Percentiles rank a stretch among this genome's conserved stretches.
Conservation (phyloP, 345 rosid genomes). For the Eucalyptus tenuipes region DNA sequence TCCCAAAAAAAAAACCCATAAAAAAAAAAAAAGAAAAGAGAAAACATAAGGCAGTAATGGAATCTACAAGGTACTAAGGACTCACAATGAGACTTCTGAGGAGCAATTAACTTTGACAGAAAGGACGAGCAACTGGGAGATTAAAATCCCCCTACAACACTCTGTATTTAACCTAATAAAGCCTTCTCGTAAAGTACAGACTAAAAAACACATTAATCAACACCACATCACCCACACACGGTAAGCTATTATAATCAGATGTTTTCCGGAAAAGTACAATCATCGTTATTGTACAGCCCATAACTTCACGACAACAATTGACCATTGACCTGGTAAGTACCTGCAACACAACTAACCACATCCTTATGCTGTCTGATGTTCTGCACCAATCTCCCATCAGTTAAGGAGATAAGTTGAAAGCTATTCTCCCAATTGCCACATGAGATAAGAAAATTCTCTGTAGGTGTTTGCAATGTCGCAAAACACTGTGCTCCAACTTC, state of each 20-base stretch:
- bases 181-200: background rate
- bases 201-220: background rate
- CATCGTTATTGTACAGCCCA: background rate
- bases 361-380: constrained; percentile 92
- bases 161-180: background rate
- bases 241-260: background rate
- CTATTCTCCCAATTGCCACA: constrained; percentile 99
- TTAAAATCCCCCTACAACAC: background rate
- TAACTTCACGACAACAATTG: background rate
- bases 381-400: constrained; percentile 91
- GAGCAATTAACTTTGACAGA: background rate
- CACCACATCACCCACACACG: background rate
- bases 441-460: constrained; percentile 72
- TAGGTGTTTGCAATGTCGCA: constrained; percentile 58
- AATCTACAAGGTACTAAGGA: background rate
- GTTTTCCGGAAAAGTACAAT: background rate
- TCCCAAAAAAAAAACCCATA: too few relatives aligned
- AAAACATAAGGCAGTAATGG: background rate
- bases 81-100: background rate
- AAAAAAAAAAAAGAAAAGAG: background rate
- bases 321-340: constrained; percentile 16
- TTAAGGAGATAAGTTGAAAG: constrained; percentile 76
- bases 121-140: background rate
- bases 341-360: constrained; percentile 98
- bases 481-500: constrained; percentile 84